Conservation (phyloP, 2,329 filamentous ascomycete species). For the Cryoendolithus antarcticus region DNA sequence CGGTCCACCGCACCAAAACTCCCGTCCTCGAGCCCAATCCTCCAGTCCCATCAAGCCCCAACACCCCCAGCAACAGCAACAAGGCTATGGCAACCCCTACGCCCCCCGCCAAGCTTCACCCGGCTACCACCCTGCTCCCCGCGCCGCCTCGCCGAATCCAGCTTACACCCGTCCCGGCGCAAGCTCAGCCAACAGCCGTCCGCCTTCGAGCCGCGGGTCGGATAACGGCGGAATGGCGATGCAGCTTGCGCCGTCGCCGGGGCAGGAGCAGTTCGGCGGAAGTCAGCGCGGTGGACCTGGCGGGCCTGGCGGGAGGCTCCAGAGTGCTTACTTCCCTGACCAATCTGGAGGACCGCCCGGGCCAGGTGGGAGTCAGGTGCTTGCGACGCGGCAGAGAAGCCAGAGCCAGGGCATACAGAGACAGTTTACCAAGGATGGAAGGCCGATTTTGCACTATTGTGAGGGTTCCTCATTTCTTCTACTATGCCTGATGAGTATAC, state of each 20-base stretch:
- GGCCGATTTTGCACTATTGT: slow-evolving; percentile 88
- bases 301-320: slow-evolving; percentile 19
- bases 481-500: too few relatives aligned
- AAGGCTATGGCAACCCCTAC: slow-evolving; percentile 21
- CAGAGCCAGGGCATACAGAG: slow-evolving; percentile 77
- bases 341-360: slow-evolving; percentile 10
- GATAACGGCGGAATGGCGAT: slow-evolving; percentile 32
- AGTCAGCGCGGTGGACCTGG: slow-evolving; percentile 23
- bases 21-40: slow-evolving; percentile 27
- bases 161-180: slow-evolving; percentile 26
- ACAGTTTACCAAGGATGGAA: slow-evolving; percentile 74
- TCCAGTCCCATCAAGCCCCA: slow-evolving; percentile 26
- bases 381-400: slow-evolving; percentile 44
- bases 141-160: slow-evolving; percentile 28
- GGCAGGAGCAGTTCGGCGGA: slow-evolving; percentile 27
- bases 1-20: slow-evolving; percentile 12
- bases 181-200: slow-evolving; percentile 24
- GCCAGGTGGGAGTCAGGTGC: slow-evolving; percentile 22
- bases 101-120: slow-evolving; percentile 27
- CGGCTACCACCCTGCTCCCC: slow-evolving; percentile 25
- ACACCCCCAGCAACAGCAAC: slow-evolving; percentile 17
- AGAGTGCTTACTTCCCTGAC: slow-evolving; percentile 33
- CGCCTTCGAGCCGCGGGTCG: slow-evolving; percentile 30
- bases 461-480: slow-evolving; percentile 34
- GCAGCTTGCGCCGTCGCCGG: slow-evolving; percentile 29